These are phyloP conservation scores for Rhizodiscina lignyota DNA, from an alignment of 495 filamentous ascomycete genomes.

Conservation along the genomic window DNA sequence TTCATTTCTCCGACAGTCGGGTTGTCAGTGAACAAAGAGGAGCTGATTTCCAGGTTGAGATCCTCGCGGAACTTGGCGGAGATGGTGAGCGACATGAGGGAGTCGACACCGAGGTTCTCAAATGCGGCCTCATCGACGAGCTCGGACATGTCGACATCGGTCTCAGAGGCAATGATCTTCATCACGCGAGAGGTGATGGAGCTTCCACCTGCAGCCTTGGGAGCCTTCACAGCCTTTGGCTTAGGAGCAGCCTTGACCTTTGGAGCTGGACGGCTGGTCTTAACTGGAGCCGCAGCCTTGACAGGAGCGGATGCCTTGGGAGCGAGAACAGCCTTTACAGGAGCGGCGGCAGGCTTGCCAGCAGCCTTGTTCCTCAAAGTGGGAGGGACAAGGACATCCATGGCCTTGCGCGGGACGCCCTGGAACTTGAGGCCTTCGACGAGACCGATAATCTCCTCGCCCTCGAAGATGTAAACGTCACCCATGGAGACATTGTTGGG, in stretches of 20 bases:
- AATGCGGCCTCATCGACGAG: slow-evolving; percentile 26
- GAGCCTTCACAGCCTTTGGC: slow-evolving; percentile 4
- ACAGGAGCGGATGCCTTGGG: slow-evolving; percentile 5
- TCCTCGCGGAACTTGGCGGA: slow-evolving; percentile 29
- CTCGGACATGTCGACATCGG: slow-evolving; percentile 25
- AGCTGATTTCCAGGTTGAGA: slow-evolving; percentile 26
- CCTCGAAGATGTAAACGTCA: slow-evolving; percentile 27
- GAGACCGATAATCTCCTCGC: slow-evolving; percentile 23
- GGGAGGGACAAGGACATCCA: slow-evolving; percentile 24
- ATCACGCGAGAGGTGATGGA: slow-evolving; percentile 22
- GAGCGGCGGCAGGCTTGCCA: slow-evolving; percentile 9
- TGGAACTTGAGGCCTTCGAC: slow-evolving; percentile 27
- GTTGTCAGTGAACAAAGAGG: slow-evolving; percentile 26
- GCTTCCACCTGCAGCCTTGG: slow-evolving; percentile 11
- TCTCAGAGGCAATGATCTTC: slow-evolving; percentile 27
- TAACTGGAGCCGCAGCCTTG: slow-evolving; percentile 3
- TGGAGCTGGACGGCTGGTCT: slow-evolving; percentile 7
- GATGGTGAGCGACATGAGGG: slow-evolving; percentile 25
- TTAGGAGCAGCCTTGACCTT: slow-evolving; percentile 7
- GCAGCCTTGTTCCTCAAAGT: slow-evolving; percentile 9
- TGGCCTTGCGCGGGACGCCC: slow-evolving; percentile 24
- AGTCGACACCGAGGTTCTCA: slow-evolving; percentile 28
- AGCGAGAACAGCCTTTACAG: slow-evolving; percentile 3
- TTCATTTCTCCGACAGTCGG: slow-evolving; percentile 27
- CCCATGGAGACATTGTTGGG: slow-evolving; percentile 24